Conservation (phyloP, 1,139 yeast genomes). For the Lodderomyces elongisporus region DNA sequence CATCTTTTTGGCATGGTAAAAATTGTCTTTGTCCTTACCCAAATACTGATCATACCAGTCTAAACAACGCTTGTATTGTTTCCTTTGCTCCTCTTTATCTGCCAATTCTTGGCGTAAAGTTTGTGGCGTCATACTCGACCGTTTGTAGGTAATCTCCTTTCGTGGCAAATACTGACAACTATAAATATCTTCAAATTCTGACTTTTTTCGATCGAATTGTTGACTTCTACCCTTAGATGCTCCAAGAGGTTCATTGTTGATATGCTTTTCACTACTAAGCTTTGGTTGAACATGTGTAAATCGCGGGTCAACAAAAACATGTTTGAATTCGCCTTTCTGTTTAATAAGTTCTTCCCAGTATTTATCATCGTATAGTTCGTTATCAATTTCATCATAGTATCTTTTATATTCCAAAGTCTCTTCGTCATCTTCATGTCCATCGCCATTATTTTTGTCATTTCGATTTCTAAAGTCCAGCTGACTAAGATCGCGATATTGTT, state of each 20-base stretch:
- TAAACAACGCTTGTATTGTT: slow-evolving; percentile 16
- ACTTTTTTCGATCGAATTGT: too few species aligned
- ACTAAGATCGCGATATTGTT: too few species aligned
- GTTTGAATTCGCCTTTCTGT: background rate
- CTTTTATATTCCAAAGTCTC: slow-evolving; percentile 1
- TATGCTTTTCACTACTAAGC: slow-evolving; percentile 14
- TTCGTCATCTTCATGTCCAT: slow-evolving; percentile 8
- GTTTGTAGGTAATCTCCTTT: slow-evolving; percentile 19
- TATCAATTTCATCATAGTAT: slow-evolving; percentile 11
- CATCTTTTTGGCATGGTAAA: slow-evolving; percentile 21
- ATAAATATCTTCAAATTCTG: too few species aligned
- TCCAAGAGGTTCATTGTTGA: too few species aligned
- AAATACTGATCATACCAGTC: slow-evolving; percentile 16
- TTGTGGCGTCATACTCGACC: too few species aligned
- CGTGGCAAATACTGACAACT: slow-evolving; percentile 10
- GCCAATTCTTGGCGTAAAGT: too few species aligned
- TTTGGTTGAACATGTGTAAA: slow-evolving; percentile 7
- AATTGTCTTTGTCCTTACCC: slow-evolving; percentile 16
- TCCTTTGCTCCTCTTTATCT: slow-evolving; percentile 24
- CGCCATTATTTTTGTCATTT: slow-evolving; percentile 3
- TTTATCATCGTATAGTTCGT: slow-evolving; percentile 8
- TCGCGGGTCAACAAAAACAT: slow-evolving; percentile 3
- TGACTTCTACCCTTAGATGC: too few species aligned
- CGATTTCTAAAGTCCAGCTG: too few species aligned
- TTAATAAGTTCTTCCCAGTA: slow-evolving; percentile 5